These are phyloP conservation scores for Dactylis glomerata DNA, from an alignment of 176 grass and related monocot species.

Conservation along the genomic window DNA sequence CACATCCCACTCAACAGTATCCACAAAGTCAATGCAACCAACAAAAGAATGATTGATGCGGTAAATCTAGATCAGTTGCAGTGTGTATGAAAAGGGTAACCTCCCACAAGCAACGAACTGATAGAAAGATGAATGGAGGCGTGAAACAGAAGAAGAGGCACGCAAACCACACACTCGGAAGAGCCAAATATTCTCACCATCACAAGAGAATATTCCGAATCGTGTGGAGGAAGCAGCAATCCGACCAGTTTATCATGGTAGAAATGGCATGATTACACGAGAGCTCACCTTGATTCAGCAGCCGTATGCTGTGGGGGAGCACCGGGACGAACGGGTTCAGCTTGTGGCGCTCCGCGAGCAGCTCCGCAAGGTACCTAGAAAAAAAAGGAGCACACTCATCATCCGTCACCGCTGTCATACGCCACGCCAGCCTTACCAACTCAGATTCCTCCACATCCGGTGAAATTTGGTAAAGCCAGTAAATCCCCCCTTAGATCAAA, in stretches of 20 bases:
- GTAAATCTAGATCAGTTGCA: background rate
- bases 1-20: background rate
- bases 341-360: constrained; percentile 89
- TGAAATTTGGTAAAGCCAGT: background rate
- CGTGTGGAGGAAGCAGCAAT: background rate
- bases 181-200: constrained; percentile 17
- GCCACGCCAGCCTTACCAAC: background rate
- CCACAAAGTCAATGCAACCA: background rate
- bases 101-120: background rate
- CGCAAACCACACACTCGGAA: constrained; percentile 1
- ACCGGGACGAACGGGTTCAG: constrained; percentile 81
- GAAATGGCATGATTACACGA: constrained; percentile 14
- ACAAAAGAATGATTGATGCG: background rate
- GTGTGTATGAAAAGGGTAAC: background rate
- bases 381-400: background rate
- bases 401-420: background rate
- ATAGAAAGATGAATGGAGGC: background rate
- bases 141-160: background rate
- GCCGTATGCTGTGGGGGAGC: constrained; percentile 64
- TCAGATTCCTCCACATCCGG: background rate
- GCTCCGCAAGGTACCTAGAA: constrained; percentile 85
- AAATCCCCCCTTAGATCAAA: background rate
- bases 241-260: background rate
- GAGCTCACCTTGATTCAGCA: constrained; percentile 91
- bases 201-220: constrained; percentile 35